Base-by-base conservation (phyloP, 2,329 filamentous ascomycete species). In the Penicillium sp. region DNA sequence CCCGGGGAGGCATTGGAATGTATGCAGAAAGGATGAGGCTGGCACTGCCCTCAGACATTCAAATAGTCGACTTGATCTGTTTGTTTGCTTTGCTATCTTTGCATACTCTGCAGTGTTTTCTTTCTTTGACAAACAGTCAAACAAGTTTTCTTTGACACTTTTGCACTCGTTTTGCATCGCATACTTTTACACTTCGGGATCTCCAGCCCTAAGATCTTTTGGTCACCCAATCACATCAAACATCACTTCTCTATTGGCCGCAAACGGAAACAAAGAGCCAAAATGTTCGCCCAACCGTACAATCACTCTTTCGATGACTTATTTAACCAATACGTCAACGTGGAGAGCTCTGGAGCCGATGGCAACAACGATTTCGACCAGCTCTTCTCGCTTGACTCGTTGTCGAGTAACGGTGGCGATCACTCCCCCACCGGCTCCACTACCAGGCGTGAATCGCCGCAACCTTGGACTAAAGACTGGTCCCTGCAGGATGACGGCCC, bases 301-400 rank as follows among this genome's bases (percentile, higher is more conserved):
- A 69, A 75, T 50, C 79, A 81, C 62, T 72, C 79, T 49, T 76
- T 75, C 66, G 77, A 78, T 67, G 77, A 78, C 64, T 73, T 84
- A 66, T 83, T 85, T 71, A 78, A 81, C 59, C 76, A 82, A 63
- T 82, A 80, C 62, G 73, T 82, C 64, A 75, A 80, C 55, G 75
- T 77, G 66, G 79, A 81, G 50, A 70, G 76, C 46, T 72, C 76
- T 55, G 72, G 72, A 44, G 71, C 70, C 56, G 70, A 74, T 51
- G 67, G 68, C 50, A 66, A 72, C 54, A 73, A 74, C 58, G 72
- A 77, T 51, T 67, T 77, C 54, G 70, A 74, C 55, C 72, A 77
- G 61, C 68, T 78, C 64, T 76, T 79, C 72, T 64, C 74, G 54
- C 58, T 75, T 51, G 71, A 76, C 46, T 62, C 69, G 57, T 69